phyloP scores from a whole-genome alignment of 129 eudicot genomes.

The Mikania micrantha region DNA sequence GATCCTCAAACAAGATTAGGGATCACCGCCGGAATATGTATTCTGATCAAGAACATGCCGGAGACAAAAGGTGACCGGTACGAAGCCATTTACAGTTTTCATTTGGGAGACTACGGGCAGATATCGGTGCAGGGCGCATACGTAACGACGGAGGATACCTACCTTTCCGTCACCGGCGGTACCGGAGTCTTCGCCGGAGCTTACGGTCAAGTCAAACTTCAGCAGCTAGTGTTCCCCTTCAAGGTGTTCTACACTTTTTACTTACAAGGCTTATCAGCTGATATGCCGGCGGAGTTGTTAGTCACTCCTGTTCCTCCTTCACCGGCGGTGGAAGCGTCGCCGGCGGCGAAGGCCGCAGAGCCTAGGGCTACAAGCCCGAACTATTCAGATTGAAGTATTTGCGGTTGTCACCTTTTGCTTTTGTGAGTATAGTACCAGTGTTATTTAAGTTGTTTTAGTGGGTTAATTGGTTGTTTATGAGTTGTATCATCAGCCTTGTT shows the following conservation, averaged over 20 bases:
- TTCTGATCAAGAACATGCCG: constrained; percentile 63
- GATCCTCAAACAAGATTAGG: constrained; percentile 70
- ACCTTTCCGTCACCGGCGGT: constrained; percentile 80
- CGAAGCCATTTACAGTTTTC: constrained; percentile 77
- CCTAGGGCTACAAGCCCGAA: constrained; percentile 46
- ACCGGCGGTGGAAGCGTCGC: constrained; percentile 64
- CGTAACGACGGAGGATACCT: constrained; percentile 68
- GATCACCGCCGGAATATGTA: constrained; percentile 84
- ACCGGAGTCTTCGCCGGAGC: constrained; percentile 84
- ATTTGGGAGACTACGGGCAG: constrained; percentile 87
- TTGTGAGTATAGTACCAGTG: too few relatives aligned
- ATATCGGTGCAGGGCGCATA: constrained; percentile 80
- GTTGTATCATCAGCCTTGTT: neutral
- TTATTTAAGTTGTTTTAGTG: too few relatives aligned
- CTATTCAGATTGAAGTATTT: constrained; percentile 38
- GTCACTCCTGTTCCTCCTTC: constrained; percentile 61
- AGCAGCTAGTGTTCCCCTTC: constrained; percentile 74
- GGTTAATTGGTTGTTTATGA: neutral
- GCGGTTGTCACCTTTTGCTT: too few relatives aligned
- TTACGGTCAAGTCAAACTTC: constrained; percentile 84
- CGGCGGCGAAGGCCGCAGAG: constrained; percentile 66
- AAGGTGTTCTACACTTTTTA: constrained; percentile 87
- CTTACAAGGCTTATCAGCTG: constrained; percentile 62
- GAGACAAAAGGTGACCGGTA: constrained; percentile 75
- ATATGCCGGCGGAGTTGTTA: constrained; percentile 57